Evolutionary conservation across 495 filamentous ascomycete genomes (phyloP).

Genomic region (Zalerion maritima): DNA sequence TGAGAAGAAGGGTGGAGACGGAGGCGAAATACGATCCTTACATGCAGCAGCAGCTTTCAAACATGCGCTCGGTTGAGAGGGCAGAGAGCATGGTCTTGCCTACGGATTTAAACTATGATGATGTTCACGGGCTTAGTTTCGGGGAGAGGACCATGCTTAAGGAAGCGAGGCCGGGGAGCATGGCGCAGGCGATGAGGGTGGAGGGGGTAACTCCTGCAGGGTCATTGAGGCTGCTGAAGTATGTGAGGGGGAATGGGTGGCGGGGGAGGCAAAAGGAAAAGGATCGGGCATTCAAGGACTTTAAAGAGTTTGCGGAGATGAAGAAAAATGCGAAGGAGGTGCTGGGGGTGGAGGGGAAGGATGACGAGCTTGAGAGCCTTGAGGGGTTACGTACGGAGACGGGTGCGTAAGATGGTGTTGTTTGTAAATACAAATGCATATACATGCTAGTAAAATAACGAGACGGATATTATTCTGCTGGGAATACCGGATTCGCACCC

Average conservation of each 20-base stretch:
- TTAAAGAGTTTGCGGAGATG: conserved; percentile 12
- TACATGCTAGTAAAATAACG: no score
- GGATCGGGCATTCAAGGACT: no score
- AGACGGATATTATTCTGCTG: no score
- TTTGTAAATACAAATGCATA: no score
- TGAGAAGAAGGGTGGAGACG: conserved; percentile 55
- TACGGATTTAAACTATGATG: conserved; percentile 59
- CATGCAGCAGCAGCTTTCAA: conserved; percentile 50
- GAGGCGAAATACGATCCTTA: conserved; percentile 79
- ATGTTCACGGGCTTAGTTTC: conserved; percentile 54
- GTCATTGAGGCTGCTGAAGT: conserved; percentile 38
- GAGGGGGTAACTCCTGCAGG: conserved; percentile 63
- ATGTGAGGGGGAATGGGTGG: conserved; percentile 26
- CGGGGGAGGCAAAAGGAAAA: no score
- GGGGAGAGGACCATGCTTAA: conserved; percentile 64
- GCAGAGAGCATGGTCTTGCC: conserved; percentile 60
- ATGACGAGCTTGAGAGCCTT: no score
- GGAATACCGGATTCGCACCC: no score
- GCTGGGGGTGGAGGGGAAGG: conserved; percentile 5
- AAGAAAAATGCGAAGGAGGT: conserved; percentile 7
- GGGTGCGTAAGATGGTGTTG: no score
- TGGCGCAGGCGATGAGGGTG: conserved; percentile 78
- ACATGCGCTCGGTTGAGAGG: no score
- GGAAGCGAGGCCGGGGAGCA: conserved; percentile 55
- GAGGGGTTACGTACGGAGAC: no score